Evolutionary conservation across 305 asterid species (phyloP), one percentile per base, ranked within the genome.

Genomic region (Solanum chacoense): DNA sequence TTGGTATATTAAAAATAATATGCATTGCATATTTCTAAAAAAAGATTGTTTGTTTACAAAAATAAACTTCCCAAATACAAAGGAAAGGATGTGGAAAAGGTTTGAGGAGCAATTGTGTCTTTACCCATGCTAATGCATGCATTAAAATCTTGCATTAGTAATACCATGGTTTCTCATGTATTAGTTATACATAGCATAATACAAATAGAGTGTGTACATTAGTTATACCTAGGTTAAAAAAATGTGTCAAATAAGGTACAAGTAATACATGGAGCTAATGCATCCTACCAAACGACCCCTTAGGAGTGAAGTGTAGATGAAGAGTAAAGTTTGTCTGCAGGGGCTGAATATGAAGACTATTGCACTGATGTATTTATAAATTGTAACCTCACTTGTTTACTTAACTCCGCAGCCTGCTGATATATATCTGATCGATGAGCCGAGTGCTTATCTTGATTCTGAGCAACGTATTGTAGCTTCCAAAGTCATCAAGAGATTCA

Each of bases 381-480:
- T 36, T 59, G 80, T 77, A 73, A 55, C 80, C 87, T 87, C 65
- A 28, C 31, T 89, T 72, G 50, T 84, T 86, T 86, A 78, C 22
- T 86, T 65, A 45, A 91, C 71, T 90, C 89, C 85, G 92, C 97
- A 95, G 99, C 99, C 99, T 78, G 99, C 99, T 16, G 98, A 96
- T 91, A 95, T 96, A 90, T 96, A 96, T 91, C 89, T 96, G 88
- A 96, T 95, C 80, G 98, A 96, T 45, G 99, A 96, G 88, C 99
- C 98, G 14, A 96, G 99, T 94, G 98, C 99, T 13, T 96, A 95
- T 92, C 98, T 96, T 7, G 99, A 96, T 91, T 96, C 99, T 4
- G 99, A 96, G 95, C 99, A 96, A 91, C 97, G 99, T 89, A 96
- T 97, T 85, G 97, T 97, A 85, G 99, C 98, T 90, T 94, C 98